Percentiles rank a stretch among this genome's conserved stretches.
These are phyloP conservation scores for Chytridium lagenaria DNA, from an alignment of 371 early-diverging fungal species.

Conservation along the genomic window DNA sequence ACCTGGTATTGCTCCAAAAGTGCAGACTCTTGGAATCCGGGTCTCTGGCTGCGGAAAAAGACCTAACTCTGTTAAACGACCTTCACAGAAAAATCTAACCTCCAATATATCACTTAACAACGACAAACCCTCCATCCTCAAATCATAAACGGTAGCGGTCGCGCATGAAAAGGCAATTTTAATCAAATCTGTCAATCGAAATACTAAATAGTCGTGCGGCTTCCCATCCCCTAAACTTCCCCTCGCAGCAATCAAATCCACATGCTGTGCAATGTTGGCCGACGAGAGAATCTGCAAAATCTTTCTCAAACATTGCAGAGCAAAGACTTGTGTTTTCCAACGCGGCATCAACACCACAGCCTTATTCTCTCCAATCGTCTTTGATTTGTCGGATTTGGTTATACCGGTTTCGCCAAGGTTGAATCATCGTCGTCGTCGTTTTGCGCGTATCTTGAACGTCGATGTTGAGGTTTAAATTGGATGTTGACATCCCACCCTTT, in stretches of 20 bases:
- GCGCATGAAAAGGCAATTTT: conserved; percentile 86
- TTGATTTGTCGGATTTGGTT: background rate
- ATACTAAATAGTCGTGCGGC: conserved; percentile 73
- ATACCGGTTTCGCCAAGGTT: conserved; percentile 1
- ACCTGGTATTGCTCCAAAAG: conserved; percentile 86
- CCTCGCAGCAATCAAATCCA: conserved; percentile 72
- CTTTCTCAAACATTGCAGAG: conserved; percentile 75
- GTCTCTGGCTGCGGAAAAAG: conserved; percentile 71
- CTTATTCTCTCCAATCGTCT: conserved; percentile 16
- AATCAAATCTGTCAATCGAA: conserved; percentile 80
- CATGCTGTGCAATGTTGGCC: conserved; percentile 69
- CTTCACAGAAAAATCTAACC: conserved; percentile 38
- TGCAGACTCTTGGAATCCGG: conserved; percentile 81
- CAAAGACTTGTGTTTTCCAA: conserved; percentile 88
- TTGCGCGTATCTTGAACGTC: conserved; percentile 14
- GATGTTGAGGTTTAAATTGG: conserved; percentile 1
- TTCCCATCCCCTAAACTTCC: conserved; percentile 54
- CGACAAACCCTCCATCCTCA: conserved; percentile 78
- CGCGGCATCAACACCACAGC: conserved; percentile 71
- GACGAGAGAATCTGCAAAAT: conserved; percentile 66
- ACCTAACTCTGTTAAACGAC: conserved; percentile 40
- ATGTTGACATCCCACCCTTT: conserved; percentile 47
- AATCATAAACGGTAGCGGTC: conserved; percentile 78
- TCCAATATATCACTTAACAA: conserved; percentile 75
- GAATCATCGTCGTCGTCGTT: conserved; percentile 42